Conservation (phyloP, 2,329 filamentous ascomycete genomes). For the Podosphaera fusca region DNA sequence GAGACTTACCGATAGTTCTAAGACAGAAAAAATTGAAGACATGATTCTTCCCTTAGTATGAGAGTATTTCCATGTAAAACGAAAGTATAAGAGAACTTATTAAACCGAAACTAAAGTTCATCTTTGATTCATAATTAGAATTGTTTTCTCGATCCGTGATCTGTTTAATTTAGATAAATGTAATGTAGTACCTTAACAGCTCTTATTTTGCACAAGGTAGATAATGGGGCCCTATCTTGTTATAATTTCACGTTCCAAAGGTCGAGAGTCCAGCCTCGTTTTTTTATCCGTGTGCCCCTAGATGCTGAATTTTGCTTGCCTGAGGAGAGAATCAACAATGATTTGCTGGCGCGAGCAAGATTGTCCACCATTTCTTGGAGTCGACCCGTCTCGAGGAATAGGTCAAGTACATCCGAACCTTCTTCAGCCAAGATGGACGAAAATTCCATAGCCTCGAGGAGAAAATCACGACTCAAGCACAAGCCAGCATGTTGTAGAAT, state of each 20-base stretch:
- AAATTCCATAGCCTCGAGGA: conserved; percentile 73
- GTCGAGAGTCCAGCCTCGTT: conserved; percentile 39
- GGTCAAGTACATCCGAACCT: conserved; percentile 38
- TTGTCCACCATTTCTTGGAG: conserved; percentile 56
- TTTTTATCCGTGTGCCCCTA: conserved; percentile 34
- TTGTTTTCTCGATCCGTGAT: too few species aligned
- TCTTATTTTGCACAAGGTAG: too few species aligned
- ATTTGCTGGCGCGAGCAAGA: conserved; percentile 30
- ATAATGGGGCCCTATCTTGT: neutral
- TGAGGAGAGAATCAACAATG: conserved; percentile 24
- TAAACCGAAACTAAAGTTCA: too few species aligned
- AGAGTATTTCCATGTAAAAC: too few species aligned
- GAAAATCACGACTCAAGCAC: conserved; percentile 47
- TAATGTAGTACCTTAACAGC: too few species aligned
- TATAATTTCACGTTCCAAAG: conserved; percentile 23
- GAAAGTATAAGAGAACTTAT: too few species aligned
- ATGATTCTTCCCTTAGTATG: too few species aligned
- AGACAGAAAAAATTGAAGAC: too few species aligned
- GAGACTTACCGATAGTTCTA: too few species aligned
- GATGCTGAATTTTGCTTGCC: conserved; percentile 24
- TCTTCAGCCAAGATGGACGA: conserved; percentile 52
- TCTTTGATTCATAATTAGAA: too few species aligned
- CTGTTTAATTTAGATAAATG: too few species aligned
- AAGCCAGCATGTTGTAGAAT: conserved; percentile 61
- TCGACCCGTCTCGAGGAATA: conserved; percentile 39